Base-by-base conservation (phyloP, 305 asterid genomes). In the Petunia hybrid region DNA sequence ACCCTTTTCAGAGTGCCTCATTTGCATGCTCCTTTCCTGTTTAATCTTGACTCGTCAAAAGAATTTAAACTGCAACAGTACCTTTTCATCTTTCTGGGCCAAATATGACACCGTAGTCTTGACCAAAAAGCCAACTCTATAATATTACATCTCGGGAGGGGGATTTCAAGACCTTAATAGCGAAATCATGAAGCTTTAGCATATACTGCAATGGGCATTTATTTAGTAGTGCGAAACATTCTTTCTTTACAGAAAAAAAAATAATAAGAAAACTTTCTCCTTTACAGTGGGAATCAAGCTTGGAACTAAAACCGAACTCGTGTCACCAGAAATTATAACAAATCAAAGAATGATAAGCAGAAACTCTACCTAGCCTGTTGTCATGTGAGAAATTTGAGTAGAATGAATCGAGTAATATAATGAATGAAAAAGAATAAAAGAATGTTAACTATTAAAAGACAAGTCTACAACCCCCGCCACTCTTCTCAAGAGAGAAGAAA, bases 321-420 rank as follows among this genome's bases (percentile, higher is more conserved):
- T 38, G 38, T n/a, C n/a, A n/a, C n/a, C n/a, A n/a, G n/a, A n/a
- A n/a, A n/a, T n/a, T 13, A 8, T 62, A 13, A 13, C 70, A 65
- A 65, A 65, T 65, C 71, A 65, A 66, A 14, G 73, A 66, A 40
- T 39, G 22, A 65, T 65, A 65, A n/a, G 2, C 35, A 65, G 16
- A 63, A 12, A 66, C 73, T 39, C 73, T 5, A 38, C 9, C 51
- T 5, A 66, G 48, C 51, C 31, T 39, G 73, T 39, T 39, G 39
- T 39, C 12, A 16, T 66, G 10, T 65, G 43, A 13, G 38, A 65
- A 39, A 65, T 13, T 46, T 39, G 71, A 39, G 71, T 16, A 31
- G 22, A 35, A 55, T 48, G 45, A 46, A 70, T 31, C 6, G 31
- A 46, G 31, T 70, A 16, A 71, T 45, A n/a, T n/a, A n/a, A n/a